phyloP scores from a whole-genome alignment of 768 basidiomycete genomes.

The Leccinum longicurvipes region DNA sequence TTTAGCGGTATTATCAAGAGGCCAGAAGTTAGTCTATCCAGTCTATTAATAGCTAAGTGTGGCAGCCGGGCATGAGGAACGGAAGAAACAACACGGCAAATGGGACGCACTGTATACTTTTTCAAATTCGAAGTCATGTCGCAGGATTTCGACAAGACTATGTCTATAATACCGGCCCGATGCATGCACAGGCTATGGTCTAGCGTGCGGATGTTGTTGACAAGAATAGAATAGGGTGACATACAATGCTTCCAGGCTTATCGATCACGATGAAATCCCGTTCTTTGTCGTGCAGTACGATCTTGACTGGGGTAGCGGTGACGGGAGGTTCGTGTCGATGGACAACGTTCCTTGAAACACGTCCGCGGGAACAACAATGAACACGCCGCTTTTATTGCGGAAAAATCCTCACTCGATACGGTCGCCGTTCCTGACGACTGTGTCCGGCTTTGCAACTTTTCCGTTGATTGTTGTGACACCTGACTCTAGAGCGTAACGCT shows the following conservation, averaged over 20 bases:
- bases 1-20: constrained; percentile 90
- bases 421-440: constrained; percentile 82
- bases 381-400: not conserved
- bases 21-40: constrained; percentile 93
- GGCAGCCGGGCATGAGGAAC: not conserved
- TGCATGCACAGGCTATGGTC: constrained; percentile 78
- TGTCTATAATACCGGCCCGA: constrained; percentile 89
- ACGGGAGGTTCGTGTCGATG: constrained; percentile 98
- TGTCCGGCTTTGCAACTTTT: constrained; percentile 73
- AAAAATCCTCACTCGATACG: constrained; percentile 69
- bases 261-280: constrained; percentile 88
- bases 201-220: not conserved
- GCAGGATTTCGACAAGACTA: constrained; percentile 82
- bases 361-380: not conserved
- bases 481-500: constrained; percentile 77
- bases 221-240: constrained; percentile 35
- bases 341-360: constrained; percentile 69
- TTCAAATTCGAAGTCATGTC: constrained; percentile 75
- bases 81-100: not conserved
- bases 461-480: constrained; percentile 97
- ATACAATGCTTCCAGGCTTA: constrained; percentile 94
- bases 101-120: constrained; percentile 75
- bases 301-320: constrained; percentile 73
- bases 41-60: constrained; percentile 78
- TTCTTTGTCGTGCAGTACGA: constrained; percentile 74